Percentiles rank a stretch among this genome's conserved stretches.
These are phyloP conservation scores for Agaricus bisporus DNA, from an alignment of 768 basidiomycete species.

Conservation along the genomic window DNA sequence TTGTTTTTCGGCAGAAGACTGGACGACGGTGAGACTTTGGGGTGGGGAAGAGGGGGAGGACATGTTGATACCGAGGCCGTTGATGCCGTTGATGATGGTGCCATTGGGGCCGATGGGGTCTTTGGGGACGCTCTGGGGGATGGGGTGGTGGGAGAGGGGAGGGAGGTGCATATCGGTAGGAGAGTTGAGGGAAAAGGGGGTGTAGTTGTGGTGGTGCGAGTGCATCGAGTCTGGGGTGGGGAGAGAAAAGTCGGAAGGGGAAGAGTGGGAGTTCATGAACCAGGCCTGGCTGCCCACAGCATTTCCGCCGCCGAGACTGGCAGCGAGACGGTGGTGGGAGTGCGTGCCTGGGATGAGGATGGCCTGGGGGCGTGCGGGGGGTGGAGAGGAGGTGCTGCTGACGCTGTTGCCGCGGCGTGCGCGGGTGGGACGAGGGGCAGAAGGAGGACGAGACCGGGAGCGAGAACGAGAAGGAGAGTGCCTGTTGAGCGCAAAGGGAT, in stretches of 20 bases:
- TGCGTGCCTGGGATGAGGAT: conserved; percentile 55
- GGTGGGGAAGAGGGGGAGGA: conserved; percentile 1
- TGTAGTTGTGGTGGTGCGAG: conserved; percentile 24
- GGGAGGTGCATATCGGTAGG: conserved; percentile 15
- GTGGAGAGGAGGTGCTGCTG: conserved; percentile 50
- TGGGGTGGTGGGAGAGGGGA: conserved; percentile 7
- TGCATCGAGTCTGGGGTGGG: conserved; percentile 21
- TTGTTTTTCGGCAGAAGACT: conserved; percentile 34
- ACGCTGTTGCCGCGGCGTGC: conserved; percentile 52
- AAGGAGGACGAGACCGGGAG: conserved; percentile 13
- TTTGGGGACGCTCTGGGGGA: conserved; percentile 5
- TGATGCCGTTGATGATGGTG: conserved; percentile 10
- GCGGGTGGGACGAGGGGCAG: conserved; percentile 4
- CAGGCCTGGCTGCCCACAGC: conserved; percentile 5
- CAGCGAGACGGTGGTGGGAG: conserved; percentile 6
- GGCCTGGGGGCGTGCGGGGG: conserved; percentile 48
- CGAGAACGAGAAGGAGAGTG: conserved; percentile 30
- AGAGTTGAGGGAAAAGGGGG: conserved; percentile 23
- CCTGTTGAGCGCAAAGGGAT: conserved; percentile 8
- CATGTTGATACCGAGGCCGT: conserved; percentile 9
- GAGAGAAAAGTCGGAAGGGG: conserved; percentile 9
- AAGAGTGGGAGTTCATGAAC: conserved; percentile 7
- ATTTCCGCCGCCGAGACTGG: conserved; percentile 1
- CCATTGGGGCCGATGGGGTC: conserved; percentile 11
- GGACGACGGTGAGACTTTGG: not conserved